Conservation (phyloP, 225 moss, liverwort and hornwort genomes). For the Polytrichum commune region DNA sequence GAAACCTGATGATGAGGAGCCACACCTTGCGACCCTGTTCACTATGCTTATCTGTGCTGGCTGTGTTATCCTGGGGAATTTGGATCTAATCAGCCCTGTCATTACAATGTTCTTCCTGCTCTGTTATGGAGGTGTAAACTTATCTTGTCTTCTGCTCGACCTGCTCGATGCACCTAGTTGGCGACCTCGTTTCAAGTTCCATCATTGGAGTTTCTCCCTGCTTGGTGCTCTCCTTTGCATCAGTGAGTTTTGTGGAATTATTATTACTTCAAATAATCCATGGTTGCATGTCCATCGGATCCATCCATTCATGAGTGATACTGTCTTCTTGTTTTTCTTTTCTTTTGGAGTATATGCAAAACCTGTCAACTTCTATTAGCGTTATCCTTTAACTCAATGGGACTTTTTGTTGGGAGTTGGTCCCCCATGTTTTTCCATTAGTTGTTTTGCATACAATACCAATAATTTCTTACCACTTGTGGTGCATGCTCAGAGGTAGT, state of each 20-base stretch:
- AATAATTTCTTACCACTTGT: no score
- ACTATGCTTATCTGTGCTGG: constrained; percentile 84
- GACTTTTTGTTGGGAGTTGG: no score
- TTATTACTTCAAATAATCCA: no score
- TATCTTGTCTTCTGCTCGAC: constrained; percentile 89
- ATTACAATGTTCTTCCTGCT: constrained; percentile 92
- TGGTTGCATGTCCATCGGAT: no score
- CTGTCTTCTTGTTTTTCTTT: no score
- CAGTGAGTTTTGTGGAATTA: constrained; percentile 26
- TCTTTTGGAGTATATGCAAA: no score
- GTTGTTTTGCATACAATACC: no score
- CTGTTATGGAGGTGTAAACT: constrained; percentile 80
- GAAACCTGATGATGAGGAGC: constrained; percentile 72
- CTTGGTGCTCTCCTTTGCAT: constrained; percentile 77
- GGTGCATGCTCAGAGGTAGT: no score
- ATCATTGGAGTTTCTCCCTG: constrained; percentile 87
- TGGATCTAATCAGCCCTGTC: constrained; percentile 81
- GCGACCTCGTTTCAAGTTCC: constrained; percentile 91
- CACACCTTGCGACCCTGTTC: constrained; percentile 79
- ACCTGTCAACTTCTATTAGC: no score
- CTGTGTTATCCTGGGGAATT: constrained; percentile 84
- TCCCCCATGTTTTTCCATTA: no score
- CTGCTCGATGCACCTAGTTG: constrained; percentile 92
- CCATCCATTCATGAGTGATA: no score
- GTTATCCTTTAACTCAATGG: no score